Evolutionary conservation across 140 eudicot species (phyloP), one percentile per base, ranked within the genome.

Genomic region (Oenanthe javanica): DNA sequence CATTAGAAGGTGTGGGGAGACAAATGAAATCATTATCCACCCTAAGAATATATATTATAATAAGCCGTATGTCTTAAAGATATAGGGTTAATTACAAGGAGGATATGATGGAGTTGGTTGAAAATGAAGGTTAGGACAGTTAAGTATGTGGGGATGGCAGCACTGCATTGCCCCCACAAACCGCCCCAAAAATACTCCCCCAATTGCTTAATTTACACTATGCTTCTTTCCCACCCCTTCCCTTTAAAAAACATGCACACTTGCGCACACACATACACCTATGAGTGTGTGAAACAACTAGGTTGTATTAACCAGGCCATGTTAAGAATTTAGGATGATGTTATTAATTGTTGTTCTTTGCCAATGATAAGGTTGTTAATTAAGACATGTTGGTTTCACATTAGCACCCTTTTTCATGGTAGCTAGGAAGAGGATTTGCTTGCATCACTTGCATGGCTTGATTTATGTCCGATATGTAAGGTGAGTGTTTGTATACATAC

Each of bases 71-170:
- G 25, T n/a, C 31, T 67, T 31, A 38, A 4, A 11, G 19, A 14
- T 23, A 9, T 25, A 64, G 36, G 46, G 45, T 31, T 31, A 31
- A 31, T 38, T 70, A 38, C 6, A 4, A 38, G 14, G 25, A 16
- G 75, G 75, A 16, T 70, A 70, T 38, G 21, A 70, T 70, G 75
- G 42, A 40, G 75, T 38, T 19, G n/a, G 49, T 38, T 70, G 75
- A 70, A 70, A 70, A 70, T 70, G 75, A 27, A 40, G 75, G 38
- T 38, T 16, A 31, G 46, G 49, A 38, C 75, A 40, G 49, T 70
- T 40, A 70, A 70, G 75, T 70, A 40, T 70, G 75, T 70, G 75
- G 75, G 75, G 75, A 70, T 31, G 75, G 75, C 75, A 70, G 72
- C 72, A 23, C 6, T 9, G 18, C 72, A 64, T 27, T 12, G 9